Evolutionary conservation across 805 yeast genomes (phyloP).

Genomic region (Nakazawaea holstii): DNA sequence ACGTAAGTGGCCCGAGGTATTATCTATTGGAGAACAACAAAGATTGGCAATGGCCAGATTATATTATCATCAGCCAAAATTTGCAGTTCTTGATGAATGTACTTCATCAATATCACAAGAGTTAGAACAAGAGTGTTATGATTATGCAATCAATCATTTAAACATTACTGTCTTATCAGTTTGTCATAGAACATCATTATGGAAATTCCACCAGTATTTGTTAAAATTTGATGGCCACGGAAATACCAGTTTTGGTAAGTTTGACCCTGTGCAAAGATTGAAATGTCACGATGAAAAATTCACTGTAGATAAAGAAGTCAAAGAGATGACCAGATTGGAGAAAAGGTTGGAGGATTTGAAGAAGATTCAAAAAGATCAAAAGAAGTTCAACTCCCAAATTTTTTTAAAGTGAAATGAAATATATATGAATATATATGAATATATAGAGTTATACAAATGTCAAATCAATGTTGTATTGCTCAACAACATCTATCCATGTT

Average conservation of each 20-base stretch:
- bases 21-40: slow-evolving; percentile 90
- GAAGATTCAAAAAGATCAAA: slow-evolving; percentile 14
- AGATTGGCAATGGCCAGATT: slow-evolving; percentile 89
- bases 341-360: slow-evolving; percentile 63
- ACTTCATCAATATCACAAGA: slow-evolving; percentile 91
- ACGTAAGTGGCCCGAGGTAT: slow-evolving; percentile 83
- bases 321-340: slow-evolving; percentile 63
- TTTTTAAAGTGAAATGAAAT: background rate
- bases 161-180: slow-evolving; percentile 84
- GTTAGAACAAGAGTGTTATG: slow-evolving; percentile 85
- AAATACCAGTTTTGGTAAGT: slow-evolving; percentile 35
- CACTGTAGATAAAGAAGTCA: slow-evolving; percentile 59
- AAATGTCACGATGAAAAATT: slow-evolving; percentile 74
- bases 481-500: slow-evolving; percentile 47
- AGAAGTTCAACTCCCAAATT: slow-evolving; percentile 7
- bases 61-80: slow-evolving; percentile 85
- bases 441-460: slow-evolving; percentile 33
- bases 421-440: background rate
- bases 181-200: slow-evolving; percentile 85
- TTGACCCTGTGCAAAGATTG: slow-evolving; percentile 71
- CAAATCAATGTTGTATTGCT: slow-evolving; percentile 34
- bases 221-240: slow-evolving; percentile 82
- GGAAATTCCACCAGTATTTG: slow-evolving; percentile 85
- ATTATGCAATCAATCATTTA: slow-evolving; percentile 64
- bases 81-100: slow-evolving; percentile 94